Evolutionary conservation across 2,329 filamentous ascomycete species (phyloP).

Genomic region (Penicillium janthinellum): DNA sequence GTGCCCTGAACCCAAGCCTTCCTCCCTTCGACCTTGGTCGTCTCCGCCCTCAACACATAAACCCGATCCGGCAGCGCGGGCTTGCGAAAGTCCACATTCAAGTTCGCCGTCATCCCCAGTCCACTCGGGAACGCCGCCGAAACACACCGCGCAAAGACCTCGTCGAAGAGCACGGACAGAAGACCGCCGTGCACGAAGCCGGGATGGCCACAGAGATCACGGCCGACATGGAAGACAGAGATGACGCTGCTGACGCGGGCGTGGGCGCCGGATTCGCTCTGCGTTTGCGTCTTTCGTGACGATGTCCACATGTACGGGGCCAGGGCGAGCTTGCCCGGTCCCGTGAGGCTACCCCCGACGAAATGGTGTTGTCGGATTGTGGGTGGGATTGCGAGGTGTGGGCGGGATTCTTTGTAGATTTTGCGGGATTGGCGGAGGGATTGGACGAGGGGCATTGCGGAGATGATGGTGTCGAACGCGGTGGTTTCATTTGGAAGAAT

Average conservation of each 20-base stretch:
- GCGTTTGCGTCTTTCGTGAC: constrained; percentile 1
- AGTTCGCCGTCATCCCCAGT: constrained; percentile 41
- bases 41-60: constrained; percentile 37
- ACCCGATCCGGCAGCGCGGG: constrained; percentile 35
- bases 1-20: constrained; percentile 43
- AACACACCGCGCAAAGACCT: constrained; percentile 40
- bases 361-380: constrained; percentile 70
- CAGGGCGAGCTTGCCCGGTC: constrained; percentile 71
- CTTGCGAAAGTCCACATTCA: constrained; percentile 40
- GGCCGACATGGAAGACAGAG: constrained; percentile 38
- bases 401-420: constrained; percentile 71
- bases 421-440: constrained; percentile 63
- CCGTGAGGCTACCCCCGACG: constrained; percentile 75
- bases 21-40: constrained; percentile 37
- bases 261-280: neutral
- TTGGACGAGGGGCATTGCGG: constrained; percentile 65
- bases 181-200: constrained; percentile 42
- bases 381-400: constrained; percentile 79
- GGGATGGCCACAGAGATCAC: constrained; percentile 38
- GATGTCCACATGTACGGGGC: constrained; percentile 62
- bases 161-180: constrained; percentile 38
- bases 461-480: constrained; percentile 29
- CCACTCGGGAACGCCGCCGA: constrained; percentile 36
- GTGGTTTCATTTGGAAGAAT: neutral
- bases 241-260: constrained; percentile 21